Base-by-base conservation (phyloP, 1,284 basidiomycete genomes). In the Marasmius sp. region DNA sequence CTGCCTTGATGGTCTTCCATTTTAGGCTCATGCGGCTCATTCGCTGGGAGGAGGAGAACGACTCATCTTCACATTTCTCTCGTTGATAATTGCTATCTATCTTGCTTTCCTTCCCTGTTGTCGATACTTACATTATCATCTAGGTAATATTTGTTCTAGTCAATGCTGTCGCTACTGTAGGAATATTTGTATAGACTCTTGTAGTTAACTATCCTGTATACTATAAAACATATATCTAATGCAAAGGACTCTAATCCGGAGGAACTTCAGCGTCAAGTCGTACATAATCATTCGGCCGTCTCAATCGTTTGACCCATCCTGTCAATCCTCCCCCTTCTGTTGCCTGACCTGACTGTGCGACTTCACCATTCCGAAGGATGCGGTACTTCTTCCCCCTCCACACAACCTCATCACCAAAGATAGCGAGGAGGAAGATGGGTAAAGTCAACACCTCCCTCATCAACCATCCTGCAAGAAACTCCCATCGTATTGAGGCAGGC, bases 351-450 rank as follows among this genome's bases (percentile, higher is more conserved):
- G 64, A 66, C 43, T 69, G 70, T 48, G 70, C 75, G 14, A 85
- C 87, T 69, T 89, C 88, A 38, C 91, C 91, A 68, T 89, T 87
- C 39, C 74, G 73, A 64, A 87, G 73, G 51, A 93, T 80, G 61
- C 79, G 76, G 70, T 93, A 93, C 64, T 69, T 79, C 69, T 74
- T 81, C 1, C 93, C 94, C 70, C 95, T 83, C 95, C 95, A 98
- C 1, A 82, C 79, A 27, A 98, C 92, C 58, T 87, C 84, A 70
- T 86, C 84, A 20, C 95, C 94, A 53, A 88, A 74, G 62, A 97
- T 86, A 5, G 92, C 95, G 62, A 89, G 78, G 3, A 89, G 57
- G 86, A 89, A 98, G 63, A 97, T 93, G 0, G 95, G 95, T 14
- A 97, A 77, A 0, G 95, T 88, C 59, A 95, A 72, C 18, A 87